phyloP scores from a whole-genome alignment of 176 grass and related monocot species.

The Canna indica region DNA sequence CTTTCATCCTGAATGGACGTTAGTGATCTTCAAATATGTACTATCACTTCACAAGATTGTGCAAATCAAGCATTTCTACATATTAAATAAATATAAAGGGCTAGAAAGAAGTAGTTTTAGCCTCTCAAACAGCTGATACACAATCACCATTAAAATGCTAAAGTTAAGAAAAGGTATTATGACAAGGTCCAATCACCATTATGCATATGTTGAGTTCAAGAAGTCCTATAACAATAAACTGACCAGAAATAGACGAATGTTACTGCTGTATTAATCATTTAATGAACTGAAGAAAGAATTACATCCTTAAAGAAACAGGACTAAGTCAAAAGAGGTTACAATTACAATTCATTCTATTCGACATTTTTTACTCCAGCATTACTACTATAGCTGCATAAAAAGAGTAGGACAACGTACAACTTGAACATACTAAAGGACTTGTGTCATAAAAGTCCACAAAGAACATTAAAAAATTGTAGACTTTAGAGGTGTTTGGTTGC shows the following conservation, averaged over 20 bases:
- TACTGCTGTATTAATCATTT: neutral
- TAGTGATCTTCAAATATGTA: conserved; percentile 39
- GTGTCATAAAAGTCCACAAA: neutral
- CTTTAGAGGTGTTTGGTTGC: too few relatives aligned
- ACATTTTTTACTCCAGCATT: too few relatives aligned
- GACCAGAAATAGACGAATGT: neutral
- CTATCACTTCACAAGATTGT: neutral
- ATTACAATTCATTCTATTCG: too few relatives aligned
- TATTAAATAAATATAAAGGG: neutral
- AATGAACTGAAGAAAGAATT: too few relatives aligned
- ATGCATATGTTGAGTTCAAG: neutral
- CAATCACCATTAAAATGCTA: neutral
- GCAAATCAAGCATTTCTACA: conserved; percentile 6
- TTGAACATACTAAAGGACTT: neutral
- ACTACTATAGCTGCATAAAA: neutral
- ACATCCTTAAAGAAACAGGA: too few relatives aligned
- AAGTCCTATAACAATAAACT: neutral
- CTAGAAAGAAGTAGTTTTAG: neutral
- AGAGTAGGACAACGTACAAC: neutral
- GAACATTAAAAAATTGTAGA: too few relatives aligned
- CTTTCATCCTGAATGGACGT: conserved; percentile 61
- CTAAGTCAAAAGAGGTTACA: too few relatives aligned
- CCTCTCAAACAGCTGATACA: too few relatives aligned
- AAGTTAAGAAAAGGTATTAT: neutral
- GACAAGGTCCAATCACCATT: neutral